Conservation (phyloP, 495 filamentous ascomycete species). For the Parmelia sp. region DNA sequence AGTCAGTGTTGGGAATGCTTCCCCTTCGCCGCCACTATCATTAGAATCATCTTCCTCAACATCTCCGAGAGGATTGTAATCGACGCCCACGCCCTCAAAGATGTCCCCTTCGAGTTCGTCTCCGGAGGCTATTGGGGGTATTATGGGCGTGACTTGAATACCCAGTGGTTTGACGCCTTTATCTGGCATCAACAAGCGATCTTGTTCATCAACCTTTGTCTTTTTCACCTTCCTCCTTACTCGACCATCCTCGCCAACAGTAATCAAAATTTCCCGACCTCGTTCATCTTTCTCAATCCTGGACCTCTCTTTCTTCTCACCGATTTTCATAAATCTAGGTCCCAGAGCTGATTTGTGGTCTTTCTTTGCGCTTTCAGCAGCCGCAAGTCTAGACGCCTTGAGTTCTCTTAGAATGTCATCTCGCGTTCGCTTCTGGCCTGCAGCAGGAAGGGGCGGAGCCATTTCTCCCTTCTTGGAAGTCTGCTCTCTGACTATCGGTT, state of each 20-base stretch:
- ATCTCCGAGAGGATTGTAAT: slow-evolving; percentile 82
- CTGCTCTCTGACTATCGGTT: slow-evolving; percentile 46
- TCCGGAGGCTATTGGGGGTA: slow-evolving; percentile 32
- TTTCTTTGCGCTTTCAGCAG: slow-evolving; percentile 50
- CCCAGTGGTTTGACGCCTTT: slow-evolving; percentile 62
- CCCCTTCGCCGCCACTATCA: slow-evolving; percentile 45
- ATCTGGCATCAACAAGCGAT: slow-evolving; percentile 56
- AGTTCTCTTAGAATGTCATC: slow-evolving; percentile 79
- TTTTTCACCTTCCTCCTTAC: slow-evolving; percentile 76
- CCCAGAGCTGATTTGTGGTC: slow-evolving; percentile 48
- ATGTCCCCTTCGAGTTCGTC: slow-evolving; percentile 64
- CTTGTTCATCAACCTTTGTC: slow-evolving; percentile 35
- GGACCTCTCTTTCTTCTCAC: slow-evolving; percentile 52
- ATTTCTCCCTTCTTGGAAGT: slow-evolving; percentile 72
- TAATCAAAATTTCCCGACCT: slow-evolving; percentile 76
- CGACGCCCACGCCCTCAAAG: slow-evolving; percentile 77
- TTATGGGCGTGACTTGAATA: slow-evolving; percentile 63
- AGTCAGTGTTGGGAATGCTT: slow-evolving; percentile 33
- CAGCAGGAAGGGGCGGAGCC: slow-evolving; percentile 54
- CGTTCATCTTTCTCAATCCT: slow-evolving; percentile 70
- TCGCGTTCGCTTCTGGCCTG: slow-evolving; percentile 63
- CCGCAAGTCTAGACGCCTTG: slow-evolving; percentile 60
- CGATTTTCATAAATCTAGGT: slow-evolving; percentile 76
- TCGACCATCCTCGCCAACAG: slow-evolving; percentile 79
- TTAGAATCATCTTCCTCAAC: slow-evolving; percentile 49